Conservation (phyloP, 805 yeast genomes). For the Barnettozyma sucrosica region DNA sequence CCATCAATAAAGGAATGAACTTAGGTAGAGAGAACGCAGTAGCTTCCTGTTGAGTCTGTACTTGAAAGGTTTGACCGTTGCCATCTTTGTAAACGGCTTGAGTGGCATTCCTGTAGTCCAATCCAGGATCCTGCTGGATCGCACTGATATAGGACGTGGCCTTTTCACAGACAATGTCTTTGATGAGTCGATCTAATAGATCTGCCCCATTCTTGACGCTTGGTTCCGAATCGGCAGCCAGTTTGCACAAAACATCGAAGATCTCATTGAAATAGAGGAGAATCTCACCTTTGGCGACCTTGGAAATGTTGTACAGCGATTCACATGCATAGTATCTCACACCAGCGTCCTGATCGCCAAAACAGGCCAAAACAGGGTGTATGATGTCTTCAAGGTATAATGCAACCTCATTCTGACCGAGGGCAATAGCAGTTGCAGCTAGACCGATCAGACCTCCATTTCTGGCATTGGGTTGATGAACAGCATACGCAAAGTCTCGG, state of each 20-base stretch:
- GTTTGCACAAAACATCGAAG: slow-evolving; percentile 84
- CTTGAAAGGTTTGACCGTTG: slow-evolving; percentile 54
- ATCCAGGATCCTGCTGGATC: slow-evolving; percentile 45
- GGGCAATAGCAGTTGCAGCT: slow-evolving; percentile 92
- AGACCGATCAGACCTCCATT: slow-evolving; percentile 95
- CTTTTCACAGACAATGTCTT: slow-evolving; percentile 92
- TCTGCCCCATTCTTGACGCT: slow-evolving; percentile 96
- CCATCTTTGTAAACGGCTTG: slow-evolving; percentile 44
- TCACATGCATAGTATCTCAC: slow-evolving; percentile 97
- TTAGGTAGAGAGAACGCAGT: slow-evolving; percentile 78
- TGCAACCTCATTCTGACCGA: slow-evolving; percentile 81
- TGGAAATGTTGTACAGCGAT: slow-evolving; percentile 89
- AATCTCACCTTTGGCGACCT: slow-evolving; percentile 94
- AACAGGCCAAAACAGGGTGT: slow-evolving; percentile 91
- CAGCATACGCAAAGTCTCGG: slow-evolving; percentile 72
- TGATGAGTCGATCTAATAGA: slow-evolving; percentile 79
- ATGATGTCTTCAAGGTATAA: slow-evolving; percentile 76
- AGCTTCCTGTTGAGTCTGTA: slow-evolving; percentile 52
- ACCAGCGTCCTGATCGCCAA: slow-evolving; percentile 95
- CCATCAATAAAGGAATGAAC: slow-evolving; percentile 87
- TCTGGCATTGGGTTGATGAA: slow-evolving; percentile 80
- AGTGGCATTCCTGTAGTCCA: slow-evolving; percentile 32
- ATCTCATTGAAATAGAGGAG: slow-evolving; percentile 88
- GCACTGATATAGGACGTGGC: slow-evolving; percentile 83
- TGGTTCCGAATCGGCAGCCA: slow-evolving; percentile 85